A percentile compares a stretch with the other conserved stretches of the same genome.
phyloP scores from a whole-genome alignment of 306 rosid genomes.

The Cicer pinnatifidum region DNA sequence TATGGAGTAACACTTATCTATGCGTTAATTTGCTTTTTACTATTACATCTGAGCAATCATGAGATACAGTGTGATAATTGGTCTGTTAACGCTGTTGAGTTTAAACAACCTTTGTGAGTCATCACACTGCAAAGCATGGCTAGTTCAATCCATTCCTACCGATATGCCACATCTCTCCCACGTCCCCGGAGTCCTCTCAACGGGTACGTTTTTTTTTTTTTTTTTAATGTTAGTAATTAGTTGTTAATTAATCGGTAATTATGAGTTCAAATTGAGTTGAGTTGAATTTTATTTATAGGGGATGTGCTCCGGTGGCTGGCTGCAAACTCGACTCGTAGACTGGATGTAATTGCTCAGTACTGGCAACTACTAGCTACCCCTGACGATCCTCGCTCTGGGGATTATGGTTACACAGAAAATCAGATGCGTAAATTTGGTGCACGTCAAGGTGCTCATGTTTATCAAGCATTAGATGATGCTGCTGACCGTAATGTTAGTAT shows the following conservation, averaged over 20 bases:
- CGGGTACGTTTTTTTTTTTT: slow-evolving; percentile 44
- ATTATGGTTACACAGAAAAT: slow-evolving; percentile 68
- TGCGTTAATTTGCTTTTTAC: too few species aligned
- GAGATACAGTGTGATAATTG: slow-evolving; percentile 27
- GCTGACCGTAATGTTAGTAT: slow-evolving; percentile 73
- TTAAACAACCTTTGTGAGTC: slow-evolving; percentile 44
- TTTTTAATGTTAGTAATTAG: neutral
- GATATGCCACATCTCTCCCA: slow-evolving; percentile 71
- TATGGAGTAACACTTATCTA: too few species aligned
- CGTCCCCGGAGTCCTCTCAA: slow-evolving; percentile 76
- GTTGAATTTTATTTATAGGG: slow-evolving; percentile 45
- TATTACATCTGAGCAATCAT: neutral
- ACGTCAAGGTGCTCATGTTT: slow-evolving; percentile 68
- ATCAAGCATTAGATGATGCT: slow-evolving; percentile 66
- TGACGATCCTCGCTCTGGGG: slow-evolving; percentile 74
- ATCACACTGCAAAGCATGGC: slow-evolving; percentile 75
- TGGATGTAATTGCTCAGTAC: slow-evolving; percentile 83
- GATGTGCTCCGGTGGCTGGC: slow-evolving; percentile 91
- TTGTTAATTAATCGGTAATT: neutral
- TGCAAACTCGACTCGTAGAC: slow-evolving; percentile 64
- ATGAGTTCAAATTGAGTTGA: neutral
- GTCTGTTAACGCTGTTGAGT: slow-evolving; percentile 23
- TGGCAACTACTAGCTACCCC: slow-evolving; percentile 77
- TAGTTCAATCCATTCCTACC: slow-evolving; percentile 91
- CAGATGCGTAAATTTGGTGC: slow-evolving; percentile 79